These are phyloP conservation scores for Termitomyces sp. DNA, from an alignment of 768 basidiomycete genomes.

Conservation along the genomic window DNA sequence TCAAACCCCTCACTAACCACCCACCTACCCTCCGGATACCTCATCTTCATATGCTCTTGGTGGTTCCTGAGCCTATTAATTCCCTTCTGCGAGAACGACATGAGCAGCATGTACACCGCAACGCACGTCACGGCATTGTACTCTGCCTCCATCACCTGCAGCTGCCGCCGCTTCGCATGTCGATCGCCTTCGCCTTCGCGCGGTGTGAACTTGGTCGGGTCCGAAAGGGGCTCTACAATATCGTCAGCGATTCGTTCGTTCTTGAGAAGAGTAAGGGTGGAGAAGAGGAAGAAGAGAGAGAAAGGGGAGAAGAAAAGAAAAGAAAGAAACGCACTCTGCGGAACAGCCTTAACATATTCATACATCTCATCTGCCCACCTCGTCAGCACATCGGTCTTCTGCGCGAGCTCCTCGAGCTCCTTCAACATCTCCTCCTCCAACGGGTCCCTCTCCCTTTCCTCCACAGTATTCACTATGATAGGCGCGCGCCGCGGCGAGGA, in stretches of 20 bases:
- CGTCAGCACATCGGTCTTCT: constrained; percentile 92
- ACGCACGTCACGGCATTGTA: constrained; percentile 83
- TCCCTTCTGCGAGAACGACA: constrained; percentile 92
- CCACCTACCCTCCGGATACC: constrained; percentile 71
- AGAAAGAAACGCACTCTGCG: constrained; percentile 59
- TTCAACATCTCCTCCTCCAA: constrained; percentile 83
- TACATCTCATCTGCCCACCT: constrained; percentile 96
- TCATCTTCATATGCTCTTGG: constrained; percentile 81
- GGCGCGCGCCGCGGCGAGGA: constrained; percentile 56
- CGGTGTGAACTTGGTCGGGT: constrained; percentile 70
- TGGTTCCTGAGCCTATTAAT: constrained; percentile 77
- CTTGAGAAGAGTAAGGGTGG: too few relatives aligned
- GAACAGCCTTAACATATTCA: constrained; percentile 79
- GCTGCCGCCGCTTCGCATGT: constrained; percentile 62
- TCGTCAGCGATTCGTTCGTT: too few relatives aligned
- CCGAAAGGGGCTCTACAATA: constrained; percentile 67
- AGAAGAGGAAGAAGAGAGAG: too few relatives aligned
- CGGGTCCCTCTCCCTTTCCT: constrained; percentile 44
- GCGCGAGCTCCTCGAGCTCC: constrained; percentile 82
- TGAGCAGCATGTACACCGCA: constrained; percentile 85
- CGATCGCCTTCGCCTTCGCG: constrained; percentile 72
- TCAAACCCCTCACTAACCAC: constrained; percentile 78
- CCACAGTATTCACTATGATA: constrained; percentile 32
- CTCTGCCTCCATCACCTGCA: constrained; percentile 77
- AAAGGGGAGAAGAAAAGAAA: constrained; percentile 31